Conservation (phyloP, 345 rosid genomes). For the Populus nigra region DNA sequence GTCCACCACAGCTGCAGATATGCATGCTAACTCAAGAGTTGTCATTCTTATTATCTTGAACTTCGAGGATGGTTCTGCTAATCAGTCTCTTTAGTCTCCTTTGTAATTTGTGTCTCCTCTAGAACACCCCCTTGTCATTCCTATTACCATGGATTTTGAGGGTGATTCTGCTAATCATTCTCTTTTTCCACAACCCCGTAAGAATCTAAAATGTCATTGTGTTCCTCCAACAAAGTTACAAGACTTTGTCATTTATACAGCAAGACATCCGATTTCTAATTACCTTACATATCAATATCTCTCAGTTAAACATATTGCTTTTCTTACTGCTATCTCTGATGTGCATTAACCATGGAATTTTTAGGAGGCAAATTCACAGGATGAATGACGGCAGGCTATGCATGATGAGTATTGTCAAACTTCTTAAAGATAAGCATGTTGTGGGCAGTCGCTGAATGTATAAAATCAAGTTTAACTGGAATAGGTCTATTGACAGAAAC, state of each 20-base stretch:
- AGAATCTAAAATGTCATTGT: accelerated
- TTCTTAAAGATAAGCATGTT: not conserved
- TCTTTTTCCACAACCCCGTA: too few relatives aligned
- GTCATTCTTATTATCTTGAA: too few relatives aligned
- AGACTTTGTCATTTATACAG: not conserved
- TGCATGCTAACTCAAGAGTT: too few relatives aligned
- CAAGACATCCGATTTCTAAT: not conserved
- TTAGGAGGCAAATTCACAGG: not conserved
- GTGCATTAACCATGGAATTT: not conserved
- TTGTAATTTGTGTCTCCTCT: too few relatives aligned
- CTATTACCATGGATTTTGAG: too few relatives aligned
- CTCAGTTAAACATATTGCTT: not conserved
- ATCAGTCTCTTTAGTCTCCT: too few relatives aligned
- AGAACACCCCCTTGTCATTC: too few relatives aligned
- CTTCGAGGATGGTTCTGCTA: too few relatives aligned
- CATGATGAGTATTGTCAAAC: not conserved
- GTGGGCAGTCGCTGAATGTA: not conserved
- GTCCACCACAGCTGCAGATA: too few relatives aligned
- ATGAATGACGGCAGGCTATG: not conserved
- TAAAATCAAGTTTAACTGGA: not conserved
- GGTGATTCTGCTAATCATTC: too few relatives aligned
- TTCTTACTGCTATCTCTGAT: not conserved
- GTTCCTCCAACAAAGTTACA: too few relatives aligned
- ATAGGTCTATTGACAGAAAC: not conserved
- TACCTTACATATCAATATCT: too few relatives aligned